A percentile compares a stretch with the other conserved stretches of the same genome.
phyloP scores from a whole-genome alignment of 2,329 filamentous ascomycete genomes.

The Lasiodiplodia sp. region DNA sequence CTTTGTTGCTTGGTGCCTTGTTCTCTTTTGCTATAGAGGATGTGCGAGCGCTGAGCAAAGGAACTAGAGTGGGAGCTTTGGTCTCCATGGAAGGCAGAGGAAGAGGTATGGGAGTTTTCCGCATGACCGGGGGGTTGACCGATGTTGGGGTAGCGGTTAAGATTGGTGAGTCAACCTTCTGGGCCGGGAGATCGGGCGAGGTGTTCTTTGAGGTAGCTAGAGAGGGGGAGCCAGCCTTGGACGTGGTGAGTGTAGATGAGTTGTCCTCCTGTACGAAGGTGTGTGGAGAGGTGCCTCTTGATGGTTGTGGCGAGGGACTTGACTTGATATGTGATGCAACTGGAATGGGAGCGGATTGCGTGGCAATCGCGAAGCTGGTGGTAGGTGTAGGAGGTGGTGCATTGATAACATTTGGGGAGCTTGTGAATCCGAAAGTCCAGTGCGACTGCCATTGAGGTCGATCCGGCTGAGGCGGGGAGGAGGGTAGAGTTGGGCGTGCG shows the following conservation, averaged over 20 bases:
- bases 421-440: neutral
- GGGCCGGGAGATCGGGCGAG: neutral
- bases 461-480: neutral
- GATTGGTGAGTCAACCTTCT: neutral
- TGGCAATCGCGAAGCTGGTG: neutral
- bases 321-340: constrained; percentile 1
- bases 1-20: neutral
- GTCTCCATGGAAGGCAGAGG: neutral
- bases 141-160: neutral
- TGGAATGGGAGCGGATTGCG: neutral
- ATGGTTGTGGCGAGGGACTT: neutral
- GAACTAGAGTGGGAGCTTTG: neutral
- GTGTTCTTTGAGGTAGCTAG: constrained; percentile 1
- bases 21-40: neutral
- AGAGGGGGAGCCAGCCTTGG: neutral
- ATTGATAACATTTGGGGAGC: neutral
- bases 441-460: constrained; percentile 1
- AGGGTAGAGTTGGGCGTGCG: neutral
- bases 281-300: neutral
- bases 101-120: neutral
- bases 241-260: neutral
- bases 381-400: neutral
- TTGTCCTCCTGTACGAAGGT: neutral
- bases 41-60: neutral
- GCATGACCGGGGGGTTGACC: neutral